These are phyloP conservation scores for Mallotus repandus DNA, from an alignment of 441 rosid species.

Conservation along the genomic window DNA sequence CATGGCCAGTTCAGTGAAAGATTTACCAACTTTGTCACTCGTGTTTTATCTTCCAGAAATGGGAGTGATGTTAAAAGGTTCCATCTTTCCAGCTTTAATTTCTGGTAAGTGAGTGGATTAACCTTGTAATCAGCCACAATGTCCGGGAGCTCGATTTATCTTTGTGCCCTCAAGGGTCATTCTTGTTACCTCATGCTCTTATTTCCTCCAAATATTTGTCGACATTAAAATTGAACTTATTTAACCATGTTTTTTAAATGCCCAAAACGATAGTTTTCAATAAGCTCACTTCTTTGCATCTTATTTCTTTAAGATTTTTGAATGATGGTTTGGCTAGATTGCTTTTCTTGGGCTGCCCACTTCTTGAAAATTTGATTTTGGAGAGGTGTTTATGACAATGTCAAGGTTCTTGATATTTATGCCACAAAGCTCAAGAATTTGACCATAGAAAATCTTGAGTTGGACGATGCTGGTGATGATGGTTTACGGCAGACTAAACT, in stretches of 20 bases:
- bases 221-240: too few species aligned
- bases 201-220: too few species aligned
- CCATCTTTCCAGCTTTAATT: too few species aligned
- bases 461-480: too few species aligned
- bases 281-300: slow-evolving; percentile 5
- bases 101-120: too few species aligned
- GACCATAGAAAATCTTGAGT: too few species aligned
- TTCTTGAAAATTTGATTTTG: slow-evolving; percentile 2
- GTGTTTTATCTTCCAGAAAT: too few species aligned
- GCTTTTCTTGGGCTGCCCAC: background rate
- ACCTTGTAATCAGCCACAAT: background rate
- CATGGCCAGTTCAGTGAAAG: too few species aligned
- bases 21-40: too few species aligned
- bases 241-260: background rate
- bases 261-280: background rate
- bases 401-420: slow-evolving; percentile 3
- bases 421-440: background rate
- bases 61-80: too few species aligned
- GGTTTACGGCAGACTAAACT: too few species aligned
- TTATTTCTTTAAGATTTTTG: background rate
- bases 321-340: background rate
- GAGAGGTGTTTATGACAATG: slow-evolving; percentile 5
- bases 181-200: too few species aligned
- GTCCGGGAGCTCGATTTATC: slow-evolving; percentile 7
- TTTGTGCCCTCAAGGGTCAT: slow-evolving; percentile 8